Conservation (phyloP, 2,329 filamentous ascomycete species). For the Cladosporium sp. region DNA sequence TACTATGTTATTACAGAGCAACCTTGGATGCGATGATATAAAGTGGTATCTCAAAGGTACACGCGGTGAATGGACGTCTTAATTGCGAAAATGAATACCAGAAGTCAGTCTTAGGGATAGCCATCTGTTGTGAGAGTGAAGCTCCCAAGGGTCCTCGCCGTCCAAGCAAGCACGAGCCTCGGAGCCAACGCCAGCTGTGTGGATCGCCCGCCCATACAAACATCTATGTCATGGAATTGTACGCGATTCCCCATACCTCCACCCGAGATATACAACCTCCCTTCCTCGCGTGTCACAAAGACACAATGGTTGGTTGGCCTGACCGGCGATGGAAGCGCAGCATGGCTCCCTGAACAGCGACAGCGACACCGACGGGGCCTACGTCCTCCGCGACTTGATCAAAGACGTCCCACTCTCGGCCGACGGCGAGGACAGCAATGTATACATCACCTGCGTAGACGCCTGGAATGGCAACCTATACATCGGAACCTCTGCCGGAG, state of each 20-base stretch:
- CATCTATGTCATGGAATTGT: too few species aligned
- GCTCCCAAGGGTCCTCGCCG: slow-evolving; percentile 5
- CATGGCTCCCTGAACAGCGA: slow-evolving; percentile 12
- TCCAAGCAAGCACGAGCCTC: not conserved
- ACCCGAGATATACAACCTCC: not conserved
- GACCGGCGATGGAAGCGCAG: slow-evolving; percentile 12
- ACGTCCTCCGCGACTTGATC: slow-evolving; percentile 66
- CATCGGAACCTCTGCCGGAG: slow-evolving; percentile 60
- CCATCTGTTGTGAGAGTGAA: not conserved
- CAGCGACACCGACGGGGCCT: slow-evolving; percentile 57
- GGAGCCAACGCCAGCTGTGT: not conserved
- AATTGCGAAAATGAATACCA: too few species aligned
- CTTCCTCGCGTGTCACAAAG: slow-evolving; percentile 3
- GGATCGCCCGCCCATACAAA: too few species aligned
- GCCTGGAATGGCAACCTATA: slow-evolving; percentile 63
- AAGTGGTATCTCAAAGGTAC: too few species aligned
- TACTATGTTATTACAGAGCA: too few species aligned
- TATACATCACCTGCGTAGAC: slow-evolving; percentile 59
- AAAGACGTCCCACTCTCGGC: slow-evolving; percentile 67
- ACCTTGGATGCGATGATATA: too few species aligned
- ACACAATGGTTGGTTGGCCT: slow-evolving; percentile 12
- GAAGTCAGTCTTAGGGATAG: too few species aligned
- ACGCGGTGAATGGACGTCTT: too few species aligned
- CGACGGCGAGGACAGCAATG: slow-evolving; percentile 50
- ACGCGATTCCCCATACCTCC: not conserved